Percentiles rank a stretch among this genome's conserved stretches.
These are phyloP conservation scores for Kodamaea suecica DNA, from an alignment of 1,139 yeast species.

Conservation along the genomic window DNA sequence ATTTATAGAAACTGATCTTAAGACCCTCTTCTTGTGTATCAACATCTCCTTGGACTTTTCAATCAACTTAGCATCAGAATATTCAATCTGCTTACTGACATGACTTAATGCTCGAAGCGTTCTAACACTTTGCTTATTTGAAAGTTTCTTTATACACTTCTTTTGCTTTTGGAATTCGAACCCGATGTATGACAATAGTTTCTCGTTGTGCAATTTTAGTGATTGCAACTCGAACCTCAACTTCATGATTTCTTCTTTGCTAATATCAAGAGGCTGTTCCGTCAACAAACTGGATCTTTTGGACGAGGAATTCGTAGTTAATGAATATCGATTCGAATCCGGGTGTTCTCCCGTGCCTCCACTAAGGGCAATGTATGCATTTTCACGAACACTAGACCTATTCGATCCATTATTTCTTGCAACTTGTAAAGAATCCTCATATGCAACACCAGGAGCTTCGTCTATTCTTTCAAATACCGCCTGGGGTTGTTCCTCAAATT, in stretches of 20 bases:
- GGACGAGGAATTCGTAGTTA: conserved; percentile 25
- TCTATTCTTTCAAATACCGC: conserved; percentile 11
- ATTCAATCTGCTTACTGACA: conserved; percentile 35
- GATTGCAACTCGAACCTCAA: conserved; percentile 55
- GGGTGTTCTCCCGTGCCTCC: conserved; percentile 15
- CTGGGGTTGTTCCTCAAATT: conserved; percentile 29
- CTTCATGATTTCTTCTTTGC: conserved; percentile 50
- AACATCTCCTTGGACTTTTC: conserved; percentile 41
- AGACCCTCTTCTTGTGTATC: conserved; percentile 44
- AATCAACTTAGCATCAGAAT: conserved; percentile 54
- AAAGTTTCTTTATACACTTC: conserved; percentile 39
- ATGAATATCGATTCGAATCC: conserved; percentile 15
- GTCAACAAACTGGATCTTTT: conserved; percentile 38
- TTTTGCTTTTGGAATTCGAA: conserved; percentile 53
- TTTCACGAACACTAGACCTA: conserved; percentile 18
- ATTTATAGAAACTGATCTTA: conserved; percentile 45
- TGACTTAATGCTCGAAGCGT: conserved; percentile 17
- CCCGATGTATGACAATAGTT: conserved; percentile 55
- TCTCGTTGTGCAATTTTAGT: conserved; percentile 53
- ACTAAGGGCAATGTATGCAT: conserved; percentile 25
- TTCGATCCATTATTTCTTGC: not conserved
- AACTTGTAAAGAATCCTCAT: not conserved
- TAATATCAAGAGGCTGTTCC: conserved; percentile 34
- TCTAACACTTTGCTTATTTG: conserved; percentile 33
- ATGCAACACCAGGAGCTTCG: conserved; percentile 8